Conservation (phyloP, 768 basidiomycete genomes). For the Cystofilobasidium bisporidii region DNA sequence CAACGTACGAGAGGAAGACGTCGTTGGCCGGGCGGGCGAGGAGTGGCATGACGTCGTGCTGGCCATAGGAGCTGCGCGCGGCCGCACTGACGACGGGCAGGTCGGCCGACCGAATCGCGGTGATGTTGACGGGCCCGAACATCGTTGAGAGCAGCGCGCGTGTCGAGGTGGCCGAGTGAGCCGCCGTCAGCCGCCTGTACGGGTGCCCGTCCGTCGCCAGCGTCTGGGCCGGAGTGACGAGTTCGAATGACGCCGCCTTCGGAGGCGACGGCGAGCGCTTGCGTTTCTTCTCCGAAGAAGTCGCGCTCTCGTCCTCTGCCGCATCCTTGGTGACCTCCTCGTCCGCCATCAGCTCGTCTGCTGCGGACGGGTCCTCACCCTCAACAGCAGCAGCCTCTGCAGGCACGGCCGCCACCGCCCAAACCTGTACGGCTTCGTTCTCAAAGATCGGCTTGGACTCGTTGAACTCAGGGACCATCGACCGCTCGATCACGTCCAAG, state of each 20-base stretch:
- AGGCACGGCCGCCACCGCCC: not conserved
- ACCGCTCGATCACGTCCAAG: slow-evolving; percentile 17
- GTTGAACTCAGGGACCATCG: slow-evolving; percentile 3
- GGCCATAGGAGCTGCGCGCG: too few relatives aligned
- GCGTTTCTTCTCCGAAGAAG: not conserved
- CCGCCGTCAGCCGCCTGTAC: not conserved
- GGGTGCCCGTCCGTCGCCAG: not conserved
- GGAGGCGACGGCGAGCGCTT: slow-evolving; percentile 12
- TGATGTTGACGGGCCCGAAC: not conserved
- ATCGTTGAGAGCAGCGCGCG: not conserved
- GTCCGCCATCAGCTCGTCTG: too few relatives aligned
- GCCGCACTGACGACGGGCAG: too few relatives aligned
- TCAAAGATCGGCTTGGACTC: slow-evolving; percentile 1
- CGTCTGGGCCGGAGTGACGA: not conserved
- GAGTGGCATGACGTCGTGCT: not conserved
- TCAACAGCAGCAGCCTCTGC: not conserved
- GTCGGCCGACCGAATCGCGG: not conserved
- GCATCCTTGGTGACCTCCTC: not conserved
- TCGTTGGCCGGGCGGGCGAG: not conserved
- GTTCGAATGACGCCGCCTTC: too few relatives aligned
- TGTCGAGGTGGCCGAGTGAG: not conserved
- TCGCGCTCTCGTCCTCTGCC: not conserved
- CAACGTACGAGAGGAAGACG: slow-evolving; percentile 38
- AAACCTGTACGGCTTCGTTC: slow-evolving; percentile 5
- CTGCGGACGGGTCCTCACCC: not conserved